These are phyloP conservation scores for Orbilia javanica DNA, from an alignment of 2,329 filamentous ascomycete species.

Conservation along the genomic window DNA sequence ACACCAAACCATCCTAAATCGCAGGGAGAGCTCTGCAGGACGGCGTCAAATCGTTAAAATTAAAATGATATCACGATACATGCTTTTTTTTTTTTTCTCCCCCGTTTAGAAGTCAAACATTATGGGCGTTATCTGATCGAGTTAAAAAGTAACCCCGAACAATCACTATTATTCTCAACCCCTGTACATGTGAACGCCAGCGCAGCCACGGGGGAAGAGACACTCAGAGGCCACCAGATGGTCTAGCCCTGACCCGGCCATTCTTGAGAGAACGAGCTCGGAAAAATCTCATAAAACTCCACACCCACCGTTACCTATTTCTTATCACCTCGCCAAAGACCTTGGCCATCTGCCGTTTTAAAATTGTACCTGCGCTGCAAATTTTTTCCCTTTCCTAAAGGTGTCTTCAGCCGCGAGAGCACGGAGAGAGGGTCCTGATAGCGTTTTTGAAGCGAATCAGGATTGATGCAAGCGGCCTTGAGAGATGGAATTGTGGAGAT, in stretches of 20 bases:
- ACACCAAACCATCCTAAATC: background rate
- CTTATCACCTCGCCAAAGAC: slow-evolving; percentile 5
- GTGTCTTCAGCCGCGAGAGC: background rate
- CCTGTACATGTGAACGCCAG: slow-evolving; percentile 1
- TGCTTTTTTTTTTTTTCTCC: background rate
- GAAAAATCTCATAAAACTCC: slow-evolving; percentile 17
- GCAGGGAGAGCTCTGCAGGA: slow-evolving; percentile 5
- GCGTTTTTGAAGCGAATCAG: background rate
- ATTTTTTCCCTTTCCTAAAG: too few species aligned
- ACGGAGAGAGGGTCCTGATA: slow-evolving; percentile 19
- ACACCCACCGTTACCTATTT: background rate
- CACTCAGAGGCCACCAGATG: slow-evolving; percentile 8
- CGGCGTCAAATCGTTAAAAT: background rate
- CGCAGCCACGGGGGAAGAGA: background rate
- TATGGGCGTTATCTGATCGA: slow-evolving; percentile 1
- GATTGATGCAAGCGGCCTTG: background rate
- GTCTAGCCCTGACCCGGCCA: slow-evolving; percentile 11
- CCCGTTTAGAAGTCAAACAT: background rate
- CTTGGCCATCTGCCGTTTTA: slow-evolving; percentile 7
- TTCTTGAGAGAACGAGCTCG: slow-evolving; percentile 14
- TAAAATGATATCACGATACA: slow-evolving; percentile 5
- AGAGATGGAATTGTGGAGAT: background rate
- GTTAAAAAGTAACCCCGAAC: slow-evolving; percentile 8
- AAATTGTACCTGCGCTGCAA: background rate
- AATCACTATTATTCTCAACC: slow-evolving; percentile 4